These are phyloP conservation scores for Gomphus bonarii DNA, from an alignment of 1,284 basidiomycete genomes.

Conservation along the genomic window DNA sequence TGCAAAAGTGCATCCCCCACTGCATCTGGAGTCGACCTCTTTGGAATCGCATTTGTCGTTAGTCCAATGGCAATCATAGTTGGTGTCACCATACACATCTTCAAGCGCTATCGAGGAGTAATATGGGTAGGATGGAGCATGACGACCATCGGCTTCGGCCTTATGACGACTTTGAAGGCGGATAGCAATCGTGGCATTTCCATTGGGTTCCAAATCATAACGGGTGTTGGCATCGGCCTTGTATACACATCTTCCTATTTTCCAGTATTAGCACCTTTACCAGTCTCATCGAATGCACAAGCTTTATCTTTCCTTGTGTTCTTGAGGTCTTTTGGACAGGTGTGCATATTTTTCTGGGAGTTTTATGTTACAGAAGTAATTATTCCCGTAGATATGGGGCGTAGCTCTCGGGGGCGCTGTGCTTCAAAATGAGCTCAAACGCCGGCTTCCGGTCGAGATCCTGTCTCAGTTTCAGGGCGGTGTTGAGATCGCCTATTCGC, in stretches of 20 bases:
- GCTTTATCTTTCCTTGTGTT: too few relatives aligned
- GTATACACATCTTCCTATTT: conserved; percentile 13
- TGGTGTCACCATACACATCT: conserved; percentile 17
- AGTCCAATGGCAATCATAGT: conserved; percentile 18
- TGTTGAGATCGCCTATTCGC: too few relatives aligned
- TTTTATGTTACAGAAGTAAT: too few relatives aligned
- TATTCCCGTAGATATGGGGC: too few relatives aligned
- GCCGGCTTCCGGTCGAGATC: too few relatives aligned
- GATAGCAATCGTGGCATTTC: conserved; percentile 20
- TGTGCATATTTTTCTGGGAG: too few relatives aligned
- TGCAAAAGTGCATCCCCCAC: conserved; percentile 21
- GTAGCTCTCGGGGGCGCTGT: too few relatives aligned
- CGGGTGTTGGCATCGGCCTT: conserved; percentile 18
- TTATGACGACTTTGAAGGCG: conserved; percentile 18
- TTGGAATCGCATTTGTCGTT: conserved; percentile 15
- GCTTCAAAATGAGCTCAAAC: too few relatives aligned
- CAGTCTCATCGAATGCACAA: too few relatives aligned
- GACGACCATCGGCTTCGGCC: conserved; percentile 21
- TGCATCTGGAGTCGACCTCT: conserved; percentile 19
- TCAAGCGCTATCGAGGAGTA: conserved; percentile 18
- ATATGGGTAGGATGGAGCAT: conserved; percentile 22
- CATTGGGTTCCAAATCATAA: conserved; percentile 24
- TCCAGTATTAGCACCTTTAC: too few relatives aligned
- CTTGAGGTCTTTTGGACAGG: too few relatives aligned
- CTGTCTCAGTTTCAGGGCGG: too few relatives aligned